Evolutionary conservation across 768 basidiomycete genomes (phyloP).

Genomic region (Hericium coralloides): DNA sequence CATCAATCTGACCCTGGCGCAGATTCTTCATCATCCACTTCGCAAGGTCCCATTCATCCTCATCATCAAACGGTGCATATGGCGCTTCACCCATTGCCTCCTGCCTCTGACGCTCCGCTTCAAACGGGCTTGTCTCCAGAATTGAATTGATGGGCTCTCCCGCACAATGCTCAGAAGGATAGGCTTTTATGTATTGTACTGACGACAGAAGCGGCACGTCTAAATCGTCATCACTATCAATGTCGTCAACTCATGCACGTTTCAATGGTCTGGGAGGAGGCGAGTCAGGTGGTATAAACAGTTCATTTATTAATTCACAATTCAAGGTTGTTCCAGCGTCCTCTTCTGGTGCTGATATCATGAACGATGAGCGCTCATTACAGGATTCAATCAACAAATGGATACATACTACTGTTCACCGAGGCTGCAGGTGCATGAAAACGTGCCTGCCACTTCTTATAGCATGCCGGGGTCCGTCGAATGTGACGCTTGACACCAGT

Average conservation of each 20-base stretch:
- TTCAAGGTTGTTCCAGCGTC: too few species aligned
- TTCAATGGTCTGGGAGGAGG: background rate
- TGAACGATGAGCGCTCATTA: too few species aligned
- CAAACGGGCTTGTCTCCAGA: background rate
- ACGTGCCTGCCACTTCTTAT: background rate
- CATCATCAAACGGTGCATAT: background rate
- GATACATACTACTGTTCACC: too few species aligned
- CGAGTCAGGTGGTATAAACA: too few species aligned
- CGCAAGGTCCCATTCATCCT: background rate
- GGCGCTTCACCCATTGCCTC: background rate
- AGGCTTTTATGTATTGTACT: background rate
- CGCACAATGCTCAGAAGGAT: background rate
- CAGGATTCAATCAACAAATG: too few species aligned
- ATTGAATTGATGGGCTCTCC: background rate
- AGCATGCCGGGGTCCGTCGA: background rate
- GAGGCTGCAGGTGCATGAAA: background rate
- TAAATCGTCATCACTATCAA: background rate
- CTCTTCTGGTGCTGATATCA: too few species aligned
- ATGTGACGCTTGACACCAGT: background rate
- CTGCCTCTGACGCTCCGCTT: background rate
- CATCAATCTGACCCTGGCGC: background rate
- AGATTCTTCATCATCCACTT: background rate
- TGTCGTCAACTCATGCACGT: slow-evolving; percentile 4
- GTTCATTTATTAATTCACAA: too few species aligned
- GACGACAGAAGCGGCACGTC: background rate